Evolutionary conservation across 2,329 filamentous ascomycete species (phyloP).

Genomic region (Botrytis galanthina): DNA sequence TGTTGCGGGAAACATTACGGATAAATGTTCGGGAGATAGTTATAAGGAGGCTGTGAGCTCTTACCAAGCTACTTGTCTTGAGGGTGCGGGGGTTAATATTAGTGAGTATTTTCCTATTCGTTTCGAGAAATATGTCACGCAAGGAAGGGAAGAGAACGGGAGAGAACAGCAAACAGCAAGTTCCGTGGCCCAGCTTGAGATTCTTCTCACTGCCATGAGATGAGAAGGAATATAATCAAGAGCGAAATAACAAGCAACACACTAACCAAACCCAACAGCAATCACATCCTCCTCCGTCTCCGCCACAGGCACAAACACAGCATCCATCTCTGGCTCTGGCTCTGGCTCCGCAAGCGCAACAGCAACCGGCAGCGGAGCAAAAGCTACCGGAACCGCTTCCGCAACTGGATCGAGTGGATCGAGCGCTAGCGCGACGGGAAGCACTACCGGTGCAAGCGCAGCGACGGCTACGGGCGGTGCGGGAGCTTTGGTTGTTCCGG

Average conservation of each 20-base stretch:
- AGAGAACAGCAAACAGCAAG: too few species aligned
- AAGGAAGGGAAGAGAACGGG: not conserved
- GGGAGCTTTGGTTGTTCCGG: conserved; percentile 3
- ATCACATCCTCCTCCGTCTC: conserved; percentile 3
- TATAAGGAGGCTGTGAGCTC: conserved; percentile 13
- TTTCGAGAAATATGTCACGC: not conserved
- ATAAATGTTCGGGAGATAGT: conserved; percentile 8
- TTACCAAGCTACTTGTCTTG: conserved; percentile 22
- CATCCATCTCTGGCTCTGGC: not conserved
- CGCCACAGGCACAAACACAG: not conserved
- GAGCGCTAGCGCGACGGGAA: not conserved
- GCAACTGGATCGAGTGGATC: not conserved
- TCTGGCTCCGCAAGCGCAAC: not conserved
- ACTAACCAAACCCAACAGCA: not conserved
- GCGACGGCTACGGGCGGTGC: not conserved
- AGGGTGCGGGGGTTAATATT: conserved; percentile 11
- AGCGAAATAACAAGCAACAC: not conserved
- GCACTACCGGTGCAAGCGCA: not conserved
- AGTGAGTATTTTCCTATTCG: not conserved
- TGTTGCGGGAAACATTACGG: conserved; percentile 23
- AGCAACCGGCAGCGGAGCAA: not conserved
- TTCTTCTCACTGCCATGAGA: too few species aligned
- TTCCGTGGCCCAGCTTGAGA: too few species aligned
- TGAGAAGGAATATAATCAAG: too few species aligned
- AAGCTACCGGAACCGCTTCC: not conserved